phyloP scores from a whole-genome alignment of 305 asterid species.

The Ilex paraguariensis region DNA sequence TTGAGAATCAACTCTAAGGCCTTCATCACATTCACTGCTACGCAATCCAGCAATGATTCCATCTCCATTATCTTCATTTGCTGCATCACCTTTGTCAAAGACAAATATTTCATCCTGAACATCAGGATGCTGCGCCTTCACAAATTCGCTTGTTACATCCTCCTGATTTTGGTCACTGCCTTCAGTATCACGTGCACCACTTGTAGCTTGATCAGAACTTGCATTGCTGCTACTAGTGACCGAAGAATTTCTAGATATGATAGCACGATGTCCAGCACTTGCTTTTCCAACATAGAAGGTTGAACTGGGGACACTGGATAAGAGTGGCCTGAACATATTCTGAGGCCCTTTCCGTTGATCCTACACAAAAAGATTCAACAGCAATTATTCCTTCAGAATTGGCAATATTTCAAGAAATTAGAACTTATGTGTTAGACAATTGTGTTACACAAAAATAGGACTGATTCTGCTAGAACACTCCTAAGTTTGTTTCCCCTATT shows the following conservation, averaged over 20 bases:
- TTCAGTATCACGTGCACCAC: constrained; percentile 63
- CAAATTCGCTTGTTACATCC: constrained; percentile 41
- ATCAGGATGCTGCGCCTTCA: constrained; percentile 33
- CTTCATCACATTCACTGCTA: constrained; percentile 24
- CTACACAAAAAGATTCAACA: constrained; percentile 29
- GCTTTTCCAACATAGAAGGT: constrained; percentile 69
- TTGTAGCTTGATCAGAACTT: constrained; percentile 67
- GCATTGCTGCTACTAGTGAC: constrained; percentile 85
- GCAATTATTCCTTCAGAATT: no score
- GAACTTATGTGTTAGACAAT: no score
- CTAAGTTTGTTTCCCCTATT: no score
- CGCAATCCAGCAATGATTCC: constrained; percentile 25
- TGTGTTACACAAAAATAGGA: no score
- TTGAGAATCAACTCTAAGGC: constrained; percentile 22
- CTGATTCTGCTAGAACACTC: no score
- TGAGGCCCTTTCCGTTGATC: constrained; percentile 75
- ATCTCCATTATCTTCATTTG: constrained; percentile 31
- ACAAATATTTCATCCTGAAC: constrained; percentile 55
- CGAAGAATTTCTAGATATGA: constrained; percentile 69
- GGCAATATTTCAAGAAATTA: no score
- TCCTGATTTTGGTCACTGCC: constrained; percentile 64
- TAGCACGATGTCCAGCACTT: constrained; percentile 43
- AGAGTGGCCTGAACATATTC: constrained; percentile 92
- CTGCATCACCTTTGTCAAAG: constrained; percentile 55
- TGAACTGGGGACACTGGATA: constrained; percentile 95